A percentile compares a stretch with the other conserved stretches of the same genome.
Conservation (phyloP, 495 filamentous ascomycete genomes). For the Chaetomium cochliodes region DNA sequence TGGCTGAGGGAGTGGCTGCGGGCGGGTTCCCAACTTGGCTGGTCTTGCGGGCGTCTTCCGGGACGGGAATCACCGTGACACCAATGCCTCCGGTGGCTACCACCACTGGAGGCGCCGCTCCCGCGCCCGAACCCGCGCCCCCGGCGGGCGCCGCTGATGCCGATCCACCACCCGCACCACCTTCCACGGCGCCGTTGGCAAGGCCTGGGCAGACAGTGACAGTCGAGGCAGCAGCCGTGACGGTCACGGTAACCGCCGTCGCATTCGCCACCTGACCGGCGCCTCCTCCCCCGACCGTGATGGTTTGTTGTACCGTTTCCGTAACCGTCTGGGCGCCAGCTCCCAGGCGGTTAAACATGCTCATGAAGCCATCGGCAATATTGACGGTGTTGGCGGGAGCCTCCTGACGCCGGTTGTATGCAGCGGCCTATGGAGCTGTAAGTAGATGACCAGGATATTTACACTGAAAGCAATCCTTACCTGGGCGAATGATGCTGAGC, state of each 20-base stretch:
- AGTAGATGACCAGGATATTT: not conserved
- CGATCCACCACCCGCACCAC: not conserved
- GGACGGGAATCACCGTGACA: constrained; percentile 32
- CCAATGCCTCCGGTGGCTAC: constrained; percentile 33
- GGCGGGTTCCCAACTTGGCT: constrained; percentile 24
- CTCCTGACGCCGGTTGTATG: constrained; percentile 28
- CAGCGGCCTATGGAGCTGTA: constrained; percentile 37
- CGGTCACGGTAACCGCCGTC: constrained; percentile 34
- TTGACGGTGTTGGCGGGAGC: constrained; percentile 10
- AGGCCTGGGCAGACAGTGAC: constrained; percentile 35
- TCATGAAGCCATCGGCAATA: constrained; percentile 21
- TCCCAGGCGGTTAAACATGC: constrained; percentile 22
- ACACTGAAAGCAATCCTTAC: constrained; percentile 28
- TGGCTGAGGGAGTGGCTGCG: constrained; percentile 8
- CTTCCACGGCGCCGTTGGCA: constrained; percentile 20
- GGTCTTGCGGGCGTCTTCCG: constrained; percentile 24
- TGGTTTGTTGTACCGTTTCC: constrained; percentile 39
- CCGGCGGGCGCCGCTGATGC: not conserved
- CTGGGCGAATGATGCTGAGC: constrained; percentile 42
- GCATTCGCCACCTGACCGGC: constrained; percentile 31
- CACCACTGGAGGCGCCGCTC: constrained; percentile 12
- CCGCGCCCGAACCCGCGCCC: constrained; percentile 11
- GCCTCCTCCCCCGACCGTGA: constrained; percentile 34
- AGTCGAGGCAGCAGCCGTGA: constrained; percentile 43
- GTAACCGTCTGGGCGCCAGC: constrained; percentile 37